Evolutionary conservation across 345 rosid species (phyloP).

Genomic region (Heritiera fomes): DNA sequence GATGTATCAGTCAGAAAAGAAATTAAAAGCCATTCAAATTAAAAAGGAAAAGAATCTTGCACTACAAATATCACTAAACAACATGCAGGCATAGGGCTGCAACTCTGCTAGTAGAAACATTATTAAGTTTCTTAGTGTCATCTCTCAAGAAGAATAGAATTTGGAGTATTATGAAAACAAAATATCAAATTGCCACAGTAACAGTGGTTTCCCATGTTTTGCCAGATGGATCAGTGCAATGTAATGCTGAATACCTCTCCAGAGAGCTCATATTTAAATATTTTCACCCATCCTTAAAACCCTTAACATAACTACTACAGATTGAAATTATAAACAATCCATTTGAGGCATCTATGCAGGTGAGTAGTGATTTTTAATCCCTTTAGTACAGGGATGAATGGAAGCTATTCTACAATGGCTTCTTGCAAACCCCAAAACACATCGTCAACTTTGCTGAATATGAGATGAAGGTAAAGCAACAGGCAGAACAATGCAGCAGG

Average conservation of each 20-base stretch:
- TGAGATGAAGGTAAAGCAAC: conserved; percentile 11
- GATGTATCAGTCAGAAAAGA: neutral
- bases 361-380: neutral
- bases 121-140: neutral
- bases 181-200: neutral
- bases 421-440: neutral
- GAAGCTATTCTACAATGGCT: neutral
- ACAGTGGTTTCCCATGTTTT: neutral
- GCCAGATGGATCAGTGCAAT: neutral
- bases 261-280: neutral
- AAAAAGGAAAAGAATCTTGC: neutral
- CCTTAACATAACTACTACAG: neutral
- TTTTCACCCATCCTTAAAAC: neutral
- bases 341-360: neutral
- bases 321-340: neutral
- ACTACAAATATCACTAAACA: neutral
- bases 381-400: neutral
- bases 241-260: neutral
- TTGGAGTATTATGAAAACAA: neutral
- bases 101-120: neutral
- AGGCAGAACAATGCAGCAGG: conserved; percentile 2
- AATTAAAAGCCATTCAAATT: neutral
- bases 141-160: neutral
- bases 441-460: neutral
- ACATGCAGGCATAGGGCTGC: neutral